Evolutionary conservation across 495 filamentous ascomycete species (phyloP).

Genomic region (Evansstolkia leycettana): DNA sequence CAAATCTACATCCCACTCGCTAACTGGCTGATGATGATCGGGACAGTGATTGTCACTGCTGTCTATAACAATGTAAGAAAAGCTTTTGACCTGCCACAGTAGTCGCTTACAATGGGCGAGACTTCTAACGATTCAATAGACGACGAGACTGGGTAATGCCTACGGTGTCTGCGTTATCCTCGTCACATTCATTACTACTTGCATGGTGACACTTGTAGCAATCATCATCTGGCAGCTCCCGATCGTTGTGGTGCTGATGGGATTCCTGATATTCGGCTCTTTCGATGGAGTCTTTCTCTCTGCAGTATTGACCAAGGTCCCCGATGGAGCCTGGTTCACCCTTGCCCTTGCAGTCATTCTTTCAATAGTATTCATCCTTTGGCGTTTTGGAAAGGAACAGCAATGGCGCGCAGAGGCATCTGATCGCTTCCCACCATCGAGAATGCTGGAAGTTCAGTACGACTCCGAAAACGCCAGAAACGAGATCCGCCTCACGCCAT

Average conservation of each 20-base stretch:
- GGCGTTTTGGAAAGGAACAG: constrained; percentile 63
- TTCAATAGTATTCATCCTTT: constrained; percentile 49
- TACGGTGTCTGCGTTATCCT: constrained; percentile 60
- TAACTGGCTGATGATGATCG: constrained; percentile 65
- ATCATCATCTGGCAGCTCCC: constrained; percentile 55
- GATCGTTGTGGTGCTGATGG: constrained; percentile 40
- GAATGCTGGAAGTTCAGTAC: constrained; percentile 19
- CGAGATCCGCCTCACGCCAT: constrained; percentile 15
- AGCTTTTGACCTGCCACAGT: too few relatives aligned
- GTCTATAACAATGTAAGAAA: constrained; percentile 52
- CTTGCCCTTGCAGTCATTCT: constrained; percentile 47
- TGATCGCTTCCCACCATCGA: constrained; percentile 38
- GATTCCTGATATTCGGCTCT: constrained; percentile 48
- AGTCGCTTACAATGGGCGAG: too few relatives aligned
- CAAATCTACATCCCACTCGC: constrained; percentile 61
- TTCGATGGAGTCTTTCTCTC: constrained; percentile 57
- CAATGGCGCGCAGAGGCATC: constrained; percentile 57
- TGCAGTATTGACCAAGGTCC: constrained; percentile 55
- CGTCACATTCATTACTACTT: constrained; percentile 63
- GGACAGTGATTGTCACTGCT: constrained; percentile 59
- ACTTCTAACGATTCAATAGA: constrained; percentile 18
- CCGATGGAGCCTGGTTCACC: constrained; percentile 65
- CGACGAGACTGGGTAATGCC: constrained; percentile 35
- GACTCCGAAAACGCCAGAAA: too few relatives aligned
- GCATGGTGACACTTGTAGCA: constrained; percentile 54